A percentile compares a stretch with the other conserved stretches of the same genome.
Conservation (phyloP, 495 filamentous ascomycete genomes). For the Neurospora africana region DNA sequence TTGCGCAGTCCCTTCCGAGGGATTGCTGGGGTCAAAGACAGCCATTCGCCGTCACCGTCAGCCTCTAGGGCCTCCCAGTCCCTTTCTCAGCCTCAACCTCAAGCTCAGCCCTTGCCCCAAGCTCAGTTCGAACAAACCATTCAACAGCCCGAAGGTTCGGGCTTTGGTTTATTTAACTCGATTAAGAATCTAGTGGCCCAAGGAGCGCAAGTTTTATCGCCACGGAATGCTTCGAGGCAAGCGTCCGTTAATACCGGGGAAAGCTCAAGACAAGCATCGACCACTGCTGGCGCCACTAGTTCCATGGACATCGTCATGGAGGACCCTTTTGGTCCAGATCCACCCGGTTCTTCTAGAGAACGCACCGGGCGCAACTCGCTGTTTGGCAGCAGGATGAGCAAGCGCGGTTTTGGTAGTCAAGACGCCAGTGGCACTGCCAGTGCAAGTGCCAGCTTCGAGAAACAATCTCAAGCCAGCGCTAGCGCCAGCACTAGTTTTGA, state of each 20-base stretch:
- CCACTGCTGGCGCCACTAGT: background rate
- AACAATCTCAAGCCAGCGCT: background rate
- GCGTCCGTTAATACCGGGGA: background rate
- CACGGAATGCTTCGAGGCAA: conserved; percentile 4
- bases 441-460: background rate
- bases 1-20: conserved; percentile 44
- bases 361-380: conserved; percentile 10
- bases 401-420: background rate
- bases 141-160: conserved; percentile 10
- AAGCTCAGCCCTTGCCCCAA: background rate
- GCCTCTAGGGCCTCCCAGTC: conserved; percentile 1
- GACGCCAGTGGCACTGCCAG: background rate
- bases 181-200: conserved; percentile 19
- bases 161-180: conserved; percentile 15
- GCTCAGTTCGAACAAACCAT: background rate
- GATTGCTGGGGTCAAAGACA: conserved; percentile 20
- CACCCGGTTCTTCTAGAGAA: conserved; percentile 9
- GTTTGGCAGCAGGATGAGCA: conserved; percentile 8
- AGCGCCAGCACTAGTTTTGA: background rate
- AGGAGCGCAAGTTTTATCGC: conserved; percentile 18
- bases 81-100: background rate
- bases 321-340: conserved; percentile 25
- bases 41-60: conserved; percentile 17
- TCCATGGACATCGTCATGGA: conserved; percentile 8
- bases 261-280: background rate